Evolutionary conservation across 768 basidiomycete species (phyloP), one percentile per base, ranked within the genome.

Genomic region (Leccinellum luteum): DNA sequence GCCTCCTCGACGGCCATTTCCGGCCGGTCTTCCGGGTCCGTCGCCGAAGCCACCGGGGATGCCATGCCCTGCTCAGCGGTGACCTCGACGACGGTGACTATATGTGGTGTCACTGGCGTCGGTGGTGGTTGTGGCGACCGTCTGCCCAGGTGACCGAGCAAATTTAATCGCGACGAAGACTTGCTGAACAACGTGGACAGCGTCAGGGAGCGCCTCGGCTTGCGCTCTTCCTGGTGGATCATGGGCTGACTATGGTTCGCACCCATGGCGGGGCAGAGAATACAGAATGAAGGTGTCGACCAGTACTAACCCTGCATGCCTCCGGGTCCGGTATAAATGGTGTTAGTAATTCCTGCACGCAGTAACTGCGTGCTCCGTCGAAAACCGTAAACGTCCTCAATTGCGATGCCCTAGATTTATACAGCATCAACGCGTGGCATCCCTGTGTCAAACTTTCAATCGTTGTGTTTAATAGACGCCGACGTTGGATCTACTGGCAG

Each of bases 81-180:
- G 48, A 58, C 57, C 27, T 64, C 66, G n/a, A 38, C 48, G 17
- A 51, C 50, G 0, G 23, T 35, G 17, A 25, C 49, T 15, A 59
- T 57, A n/a, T 63, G 61, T 12, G 66, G 63, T 9, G 68, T 63
- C 56, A 63, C 63, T 48, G 72, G 64, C 54, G 67, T 63, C 45
- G 71, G 44, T 34, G 72, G 65, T 1, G 64, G 63, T 27, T 69
- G 70, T n/a, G 72, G 72, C 27, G 72, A 64, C 41, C 67, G 69
- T 52, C 34, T 73, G 0, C 69, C 62, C 41, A 74, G 3, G 23
- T 23, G 45, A 8, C 63, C 53, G 28, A 74, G 62, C 48, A 70
- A 48, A 57, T 64, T 69, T 30, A 73, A 54, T n/a, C 69, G 62
- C n/a, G 66, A 66, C 27, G 73, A 44, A 0, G 65, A 53, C 60